phyloP scores from a whole-genome alignment of 768 basidiomycete genomes.

The Russula sp. region DNA sequence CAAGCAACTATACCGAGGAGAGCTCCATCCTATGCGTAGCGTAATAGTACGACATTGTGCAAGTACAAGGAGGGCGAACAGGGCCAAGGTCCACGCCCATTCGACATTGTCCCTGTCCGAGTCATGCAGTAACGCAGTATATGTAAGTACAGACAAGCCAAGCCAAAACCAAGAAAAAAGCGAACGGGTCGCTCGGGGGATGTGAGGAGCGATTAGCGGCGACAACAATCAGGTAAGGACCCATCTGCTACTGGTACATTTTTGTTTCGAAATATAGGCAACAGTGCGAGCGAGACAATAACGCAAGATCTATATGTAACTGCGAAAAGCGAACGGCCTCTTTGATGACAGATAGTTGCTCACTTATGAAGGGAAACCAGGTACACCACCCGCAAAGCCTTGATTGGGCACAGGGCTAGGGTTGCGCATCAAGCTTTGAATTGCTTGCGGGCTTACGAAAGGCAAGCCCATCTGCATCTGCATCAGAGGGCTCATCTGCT shows the following conservation, averaged over 20 bases:
- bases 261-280: background rate
- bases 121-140: constrained; percentile 27
- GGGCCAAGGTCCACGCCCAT: constrained; percentile 47
- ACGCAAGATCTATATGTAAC: constrained; percentile 7
- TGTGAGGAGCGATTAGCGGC: constrained; percentile 1
- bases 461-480: constrained; percentile 48
- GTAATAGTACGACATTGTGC: constrained; percentile 22
- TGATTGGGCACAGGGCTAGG: constrained; percentile 53
- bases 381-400: constrained; percentile 26
- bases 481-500: constrained; percentile 57
- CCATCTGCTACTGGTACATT: constrained; percentile 12
- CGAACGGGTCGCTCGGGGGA: background rate
- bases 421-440: constrained; percentile 84
- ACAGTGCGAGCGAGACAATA: background rate
- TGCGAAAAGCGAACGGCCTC: background rate
- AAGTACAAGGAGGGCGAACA: constrained; percentile 46
- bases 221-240: background rate
- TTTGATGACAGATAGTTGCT: constrained; percentile 13
- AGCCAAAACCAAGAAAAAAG: constrained; percentile 10
- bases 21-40: constrained; percentile 12
- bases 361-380: constrained; percentile 18
- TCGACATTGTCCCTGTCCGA: constrained; percentile 42
- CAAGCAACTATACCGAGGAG: background rate
- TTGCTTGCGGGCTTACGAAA: constrained; percentile 59
- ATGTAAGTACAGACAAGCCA: constrained; percentile 23